Conservation (phyloP, 345 rosid genomes). For the Citrus reticulata region DNA sequence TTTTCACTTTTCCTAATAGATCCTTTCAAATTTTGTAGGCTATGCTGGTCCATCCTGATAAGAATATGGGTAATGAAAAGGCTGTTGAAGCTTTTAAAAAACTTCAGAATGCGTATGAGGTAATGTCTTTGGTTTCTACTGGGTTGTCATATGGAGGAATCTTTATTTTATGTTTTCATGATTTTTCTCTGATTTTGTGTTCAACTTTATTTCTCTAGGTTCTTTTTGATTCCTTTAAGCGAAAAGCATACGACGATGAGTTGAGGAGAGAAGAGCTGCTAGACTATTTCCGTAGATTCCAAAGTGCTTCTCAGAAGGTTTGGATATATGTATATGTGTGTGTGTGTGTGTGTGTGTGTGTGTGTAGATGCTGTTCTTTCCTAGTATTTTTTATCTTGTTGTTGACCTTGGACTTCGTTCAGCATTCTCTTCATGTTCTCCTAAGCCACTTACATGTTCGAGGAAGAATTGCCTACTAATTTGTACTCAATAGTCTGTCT, state of each 20-base stretch:
- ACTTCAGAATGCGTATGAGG: slow-evolving; percentile 99
- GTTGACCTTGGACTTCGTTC: background rate
- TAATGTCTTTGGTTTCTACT: slow-evolving; percentile 20
- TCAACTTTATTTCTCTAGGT: slow-evolving; percentile 38
- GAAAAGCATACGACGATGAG: slow-evolving; percentile 88
- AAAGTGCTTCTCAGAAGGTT: slow-evolving; percentile 78
- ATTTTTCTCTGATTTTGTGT: slow-evolving; percentile 2
- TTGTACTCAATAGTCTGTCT: background rate
- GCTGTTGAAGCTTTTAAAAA: slow-evolving; percentile 99
- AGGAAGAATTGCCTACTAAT: background rate
- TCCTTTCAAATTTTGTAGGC: slow-evolving; percentile 50
- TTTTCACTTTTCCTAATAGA: slow-evolving; percentile 7
- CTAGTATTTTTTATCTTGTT: background rate
- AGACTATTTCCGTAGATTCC: slow-evolving; percentile 74
- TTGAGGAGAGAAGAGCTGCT: slow-evolving; percentile 85
- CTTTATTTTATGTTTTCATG: slow-evolving; percentile 4
- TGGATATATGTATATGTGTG: background rate
- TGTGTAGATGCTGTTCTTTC: background rate
- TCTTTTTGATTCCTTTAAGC: slow-evolving; percentile 77
- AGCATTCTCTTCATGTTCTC: background rate
- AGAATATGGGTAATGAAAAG: slow-evolving; percentile 97
- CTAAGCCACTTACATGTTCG: background rate
- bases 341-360: background rate
- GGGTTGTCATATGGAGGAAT: slow-evolving; percentile 1
- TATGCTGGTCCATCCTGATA: slow-evolving; percentile 98